These are phyloP conservation scores for Zymoseptoria ardabiliae DNA, from an alignment of 2,329 filamentous ascomycete species.

Conservation along the genomic window DNA sequence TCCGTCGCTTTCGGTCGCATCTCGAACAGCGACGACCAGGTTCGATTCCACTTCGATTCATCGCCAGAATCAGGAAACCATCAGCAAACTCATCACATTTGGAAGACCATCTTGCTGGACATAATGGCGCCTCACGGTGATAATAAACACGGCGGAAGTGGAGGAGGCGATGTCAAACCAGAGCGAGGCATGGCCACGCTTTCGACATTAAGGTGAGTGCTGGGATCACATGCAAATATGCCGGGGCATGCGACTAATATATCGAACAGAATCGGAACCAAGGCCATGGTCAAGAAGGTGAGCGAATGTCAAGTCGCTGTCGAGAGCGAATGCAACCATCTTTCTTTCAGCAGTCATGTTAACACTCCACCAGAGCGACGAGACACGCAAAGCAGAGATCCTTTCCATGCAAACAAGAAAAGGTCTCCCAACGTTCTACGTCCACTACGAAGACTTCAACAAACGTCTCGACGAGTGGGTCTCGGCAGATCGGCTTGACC, in stretches of 20 bases:
- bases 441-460: slow-evolving; percentile 98
- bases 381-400: slow-evolving; percentile 87
- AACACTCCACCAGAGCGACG: slow-evolving; percentile 53
- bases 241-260: background rate
- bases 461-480: slow-evolving; percentile 90
- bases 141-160: slow-evolving; percentile 21
- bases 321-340: background rate
- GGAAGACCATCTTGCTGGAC: background rate
- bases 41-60: slow-evolving; percentile 7
- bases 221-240: background rate
- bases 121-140: slow-evolving; percentile 50
- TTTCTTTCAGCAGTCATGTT: background rate
- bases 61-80: slow-evolving; percentile 4
- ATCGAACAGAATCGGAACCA: slow-evolving; percentile 54
- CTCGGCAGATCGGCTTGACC: slow-evolving; percentile 70
- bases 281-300: slow-evolving; percentile 64
- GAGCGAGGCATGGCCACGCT: slow-evolving; percentile 79
- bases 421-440: slow-evolving; percentile 83
- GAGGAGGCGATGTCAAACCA: slow-evolving; percentile 37
- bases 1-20: slow-evolving; percentile 11
- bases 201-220: slow-evolving; percentile 66
- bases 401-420: slow-evolving; percentile 88
- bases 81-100: slow-evolving; percentile 1
- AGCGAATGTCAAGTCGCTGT: slow-evolving; percentile 23
- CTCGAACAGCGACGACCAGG: slow-evolving; percentile 9